These are phyloP conservation scores for Chytriomyces confervae DNA, from an alignment of 192 early-diverging fungal species.

Conservation along the genomic window DNA sequence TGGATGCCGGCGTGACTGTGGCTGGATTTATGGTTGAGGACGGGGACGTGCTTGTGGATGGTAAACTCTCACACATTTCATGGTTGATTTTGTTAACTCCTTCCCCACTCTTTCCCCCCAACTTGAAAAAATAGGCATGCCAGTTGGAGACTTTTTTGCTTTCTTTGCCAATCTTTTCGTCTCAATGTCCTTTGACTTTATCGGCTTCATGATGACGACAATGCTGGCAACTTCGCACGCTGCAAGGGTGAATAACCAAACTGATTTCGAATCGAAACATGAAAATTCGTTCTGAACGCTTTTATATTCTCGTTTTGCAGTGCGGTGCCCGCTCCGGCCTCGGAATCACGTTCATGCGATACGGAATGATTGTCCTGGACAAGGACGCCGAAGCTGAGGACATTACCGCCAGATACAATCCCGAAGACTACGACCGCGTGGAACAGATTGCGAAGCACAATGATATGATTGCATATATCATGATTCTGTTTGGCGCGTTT, in stretches of 20 bases:
- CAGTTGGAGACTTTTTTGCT: constrained; percentile 78
- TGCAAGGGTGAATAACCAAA: constrained; percentile 61
- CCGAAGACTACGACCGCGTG: constrained; percentile 25
- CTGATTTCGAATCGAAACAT: background rate
- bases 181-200: constrained; percentile 54
- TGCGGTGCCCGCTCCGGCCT: constrained; percentile 45
- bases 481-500: constrained; percentile 77
- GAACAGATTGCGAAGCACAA: constrained; percentile 51
- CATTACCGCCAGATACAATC: constrained; percentile 22
- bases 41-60: constrained; percentile 86
- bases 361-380: constrained; percentile 31
- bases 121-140: constrained; percentile 62
- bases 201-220: constrained; percentile 88
- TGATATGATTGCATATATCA: constrained; percentile 72
- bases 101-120: too few relatives aligned
- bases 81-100: too few relatives aligned
- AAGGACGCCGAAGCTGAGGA: constrained; percentile 31
- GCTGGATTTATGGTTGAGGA: constrained; percentile 73
- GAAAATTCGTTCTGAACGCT: background rate
- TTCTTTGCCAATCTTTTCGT: constrained; percentile 82
- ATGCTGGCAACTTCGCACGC: constrained; percentile 89
- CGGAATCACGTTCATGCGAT: constrained; percentile 48
- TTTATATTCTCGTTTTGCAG: background rate
- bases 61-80: constrained; percentile 6
- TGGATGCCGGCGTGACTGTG: constrained; percentile 78